phyloP scores from a whole-genome alignment of 805 yeast genomes.

The Barnettozyma wickerhamii region DNA sequence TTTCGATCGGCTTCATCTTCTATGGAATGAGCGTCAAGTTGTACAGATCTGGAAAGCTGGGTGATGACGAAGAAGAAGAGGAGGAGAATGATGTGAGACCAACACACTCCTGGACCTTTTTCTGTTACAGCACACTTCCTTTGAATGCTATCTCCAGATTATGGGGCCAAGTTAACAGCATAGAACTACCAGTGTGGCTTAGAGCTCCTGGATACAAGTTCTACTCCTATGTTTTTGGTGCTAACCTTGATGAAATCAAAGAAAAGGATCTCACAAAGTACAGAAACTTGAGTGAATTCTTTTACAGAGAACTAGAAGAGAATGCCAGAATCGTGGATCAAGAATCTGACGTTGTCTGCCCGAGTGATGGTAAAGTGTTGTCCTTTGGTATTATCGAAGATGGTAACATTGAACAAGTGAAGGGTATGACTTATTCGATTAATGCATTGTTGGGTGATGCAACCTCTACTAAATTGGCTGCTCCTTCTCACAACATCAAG shows the following conservation, averaged over 20 bases:
- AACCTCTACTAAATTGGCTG: conserved; percentile 39
- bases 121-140: conserved; percentile 86
- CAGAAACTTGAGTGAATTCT: conserved; percentile 83
- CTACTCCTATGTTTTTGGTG: conserved; percentile 81
- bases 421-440: conserved; percentile 90
- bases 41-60: conserved; percentile 18
- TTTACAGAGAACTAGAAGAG: conserved; percentile 75
- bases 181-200: conserved; percentile 83
- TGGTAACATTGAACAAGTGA: conserved; percentile 94
- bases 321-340: conserved; percentile 73
- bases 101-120: conserved; percentile 80
- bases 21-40: conserved; percentile 27
- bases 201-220: conserved; percentile 77
- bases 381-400: conserved; percentile 76
- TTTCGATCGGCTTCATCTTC: conserved; percentile 25
- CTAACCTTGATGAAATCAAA: conserved; percentile 80
- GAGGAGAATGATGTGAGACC: conserved; percentile 41
- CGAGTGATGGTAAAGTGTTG: conserved; percentile 89
- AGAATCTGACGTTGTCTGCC: conserved; percentile 70
- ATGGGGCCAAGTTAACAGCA: conserved; percentile 90
- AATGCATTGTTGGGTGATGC: conserved; percentile 79
- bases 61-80: conserved; percentile 21
- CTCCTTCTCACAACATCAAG: conserved; percentile 47
- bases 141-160: conserved; percentile 84
- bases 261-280: conserved; percentile 75